Evolutionary conservation across 78 protist genomes (phyloP).

Genomic region (Chrysochromulina parva): DNA sequence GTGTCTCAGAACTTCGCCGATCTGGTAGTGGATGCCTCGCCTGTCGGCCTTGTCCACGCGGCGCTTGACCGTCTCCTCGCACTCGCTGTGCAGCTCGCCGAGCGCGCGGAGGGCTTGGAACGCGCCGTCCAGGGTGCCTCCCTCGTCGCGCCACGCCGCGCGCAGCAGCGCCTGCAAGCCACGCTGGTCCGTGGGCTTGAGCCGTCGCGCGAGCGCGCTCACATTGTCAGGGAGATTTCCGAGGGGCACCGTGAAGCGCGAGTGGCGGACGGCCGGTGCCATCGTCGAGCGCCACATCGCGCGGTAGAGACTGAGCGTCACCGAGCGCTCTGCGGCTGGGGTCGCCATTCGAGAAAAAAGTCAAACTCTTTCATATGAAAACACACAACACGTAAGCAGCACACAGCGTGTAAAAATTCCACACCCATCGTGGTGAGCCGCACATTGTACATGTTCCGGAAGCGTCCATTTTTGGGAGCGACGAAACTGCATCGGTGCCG

Average conservation of each 20-base stretch:
- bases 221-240: background rate
- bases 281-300: background rate
- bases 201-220: background rate
- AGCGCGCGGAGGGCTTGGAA: background rate
- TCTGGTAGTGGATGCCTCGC: background rate
- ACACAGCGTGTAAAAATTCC: no score
- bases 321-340: background rate
- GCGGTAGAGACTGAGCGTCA: background rate
- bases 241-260: background rate
- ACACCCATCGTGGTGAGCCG: no score
- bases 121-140: background rate
- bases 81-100: background rate
- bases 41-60: background rate
- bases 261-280: background rate
- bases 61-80: background rate
- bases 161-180: background rate
- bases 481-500: no score
- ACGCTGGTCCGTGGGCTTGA: background rate
- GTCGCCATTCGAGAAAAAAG: no score
- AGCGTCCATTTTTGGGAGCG: no score
- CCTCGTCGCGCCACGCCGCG: background rate
- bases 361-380: no score
- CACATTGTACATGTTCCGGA: no score
- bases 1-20: conserved; percentile 11
- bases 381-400: no score